These are phyloP conservation scores for Venustampulla echinocandica DNA, from an alignment of 495 filamentous ascomycete species.

Conservation along the genomic window DNA sequence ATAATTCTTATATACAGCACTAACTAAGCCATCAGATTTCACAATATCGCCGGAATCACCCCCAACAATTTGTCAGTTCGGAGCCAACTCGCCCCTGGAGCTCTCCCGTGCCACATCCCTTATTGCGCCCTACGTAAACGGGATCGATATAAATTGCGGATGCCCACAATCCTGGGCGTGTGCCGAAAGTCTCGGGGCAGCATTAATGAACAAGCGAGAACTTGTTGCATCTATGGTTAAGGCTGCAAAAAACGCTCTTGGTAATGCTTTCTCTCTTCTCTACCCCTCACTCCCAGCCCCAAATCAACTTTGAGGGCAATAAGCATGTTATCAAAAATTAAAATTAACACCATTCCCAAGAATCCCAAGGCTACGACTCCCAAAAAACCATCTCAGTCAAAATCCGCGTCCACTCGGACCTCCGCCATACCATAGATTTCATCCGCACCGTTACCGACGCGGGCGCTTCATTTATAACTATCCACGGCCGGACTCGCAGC, in stretches of 20 bases:
- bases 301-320: background rate
- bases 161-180: slow-evolving; percentile 65
- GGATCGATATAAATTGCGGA: slow-evolving; percentile 61
- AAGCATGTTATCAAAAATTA: no score
- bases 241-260: slow-evolving; percentile 27
- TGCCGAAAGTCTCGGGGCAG: slow-evolving; percentile 51
- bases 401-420: slow-evolving; percentile 54
- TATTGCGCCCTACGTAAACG: slow-evolving; percentile 48
- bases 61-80: slow-evolving; percentile 57
- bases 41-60: slow-evolving; percentile 29
- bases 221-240: slow-evolving; percentile 52
- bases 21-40: slow-evolving; percentile 27
- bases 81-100: slow-evolving; percentile 44
- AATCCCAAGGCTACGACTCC: slow-evolving; percentile 8
- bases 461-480: slow-evolving; percentile 51
- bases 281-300: background rate
- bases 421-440: slow-evolving; percentile 36
- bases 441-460: slow-evolving; percentile 32
- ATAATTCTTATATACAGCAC: no score
- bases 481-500: slow-evolving; percentile 49
- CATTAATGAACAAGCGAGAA: slow-evolving; percentile 50
- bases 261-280: no score
- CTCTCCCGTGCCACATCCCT: slow-evolving; percentile 52
- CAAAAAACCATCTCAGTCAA: slow-evolving; percentile 50
- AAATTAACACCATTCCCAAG: no score